Evolutionary conservation across 257 asterid genomes (phyloP).

Genomic region (Thymus quinquecostatus): DNA sequence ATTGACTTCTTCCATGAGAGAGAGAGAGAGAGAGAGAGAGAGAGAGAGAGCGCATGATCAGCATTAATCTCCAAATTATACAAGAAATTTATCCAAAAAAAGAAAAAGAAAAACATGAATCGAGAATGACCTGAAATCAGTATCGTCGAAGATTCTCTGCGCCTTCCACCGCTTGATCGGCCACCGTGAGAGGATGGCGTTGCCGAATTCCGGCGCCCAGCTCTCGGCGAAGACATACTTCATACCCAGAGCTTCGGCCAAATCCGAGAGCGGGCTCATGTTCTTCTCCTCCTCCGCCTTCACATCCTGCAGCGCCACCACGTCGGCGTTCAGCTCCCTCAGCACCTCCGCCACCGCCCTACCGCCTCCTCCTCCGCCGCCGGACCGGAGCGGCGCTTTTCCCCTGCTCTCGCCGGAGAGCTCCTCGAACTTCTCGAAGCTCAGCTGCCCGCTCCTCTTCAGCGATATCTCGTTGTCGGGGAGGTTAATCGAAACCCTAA

Average conservation of each 20-base stretch:
- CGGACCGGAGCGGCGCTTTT: constrained; percentile 55
- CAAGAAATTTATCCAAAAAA: not conserved
- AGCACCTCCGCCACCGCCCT: constrained; percentile 71
- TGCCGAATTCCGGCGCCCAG: constrained; percentile 98
- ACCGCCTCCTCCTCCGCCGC: constrained; percentile 39
- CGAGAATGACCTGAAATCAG: constrained; percentile 76
- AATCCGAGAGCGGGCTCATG: constrained; percentile 88
- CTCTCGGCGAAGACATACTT: constrained; percentile 92
- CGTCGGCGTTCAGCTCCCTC: constrained; percentile 78
- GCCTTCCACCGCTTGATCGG: constrained; percentile 89
- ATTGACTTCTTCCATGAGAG: no score
- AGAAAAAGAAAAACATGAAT: not conserved
- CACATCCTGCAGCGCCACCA: constrained; percentile 88
- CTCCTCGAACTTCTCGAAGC: constrained; percentile 35
- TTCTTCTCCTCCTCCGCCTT: constrained; percentile 93
- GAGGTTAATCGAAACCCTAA: constrained; percentile 83
- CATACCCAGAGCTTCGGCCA: constrained; percentile 91
- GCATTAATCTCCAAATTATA: not conserved
- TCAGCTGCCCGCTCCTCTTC: constrained; percentile 60
- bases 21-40: no score
- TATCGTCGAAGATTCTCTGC: constrained; percentile 73
- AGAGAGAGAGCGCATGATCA: not conserved
- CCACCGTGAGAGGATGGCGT: constrained; percentile 86
- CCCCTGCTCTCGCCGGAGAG: constrained; percentile 42
- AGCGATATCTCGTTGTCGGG: constrained; percentile 94